A percentile compares a stretch with the other conserved stretches of the same genome.
Evolutionary conservation across 2,329 filamentous ascomycete species (phyloP).

Genomic region (Rhinocladiella similis): DNA sequence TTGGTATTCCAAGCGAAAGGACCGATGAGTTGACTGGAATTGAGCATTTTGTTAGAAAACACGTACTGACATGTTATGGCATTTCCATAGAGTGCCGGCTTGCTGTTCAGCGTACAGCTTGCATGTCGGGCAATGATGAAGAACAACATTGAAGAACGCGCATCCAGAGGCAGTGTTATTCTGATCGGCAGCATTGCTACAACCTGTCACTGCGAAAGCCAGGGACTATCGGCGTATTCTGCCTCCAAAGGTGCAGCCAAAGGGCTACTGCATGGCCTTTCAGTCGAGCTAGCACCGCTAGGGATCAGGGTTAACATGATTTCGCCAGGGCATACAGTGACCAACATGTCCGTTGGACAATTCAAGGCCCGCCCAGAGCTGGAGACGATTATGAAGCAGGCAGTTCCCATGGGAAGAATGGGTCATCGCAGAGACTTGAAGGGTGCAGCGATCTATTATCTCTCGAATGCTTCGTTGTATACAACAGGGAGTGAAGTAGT

Average conservation of each 20-base stretch:
- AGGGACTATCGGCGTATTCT: conserved; percentile 28
- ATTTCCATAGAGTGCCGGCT: conserved; percentile 40
- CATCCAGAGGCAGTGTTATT: too few species aligned
- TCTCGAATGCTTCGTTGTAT: neutral
- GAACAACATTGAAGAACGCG: conserved; percentile 48
- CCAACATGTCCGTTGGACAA: conserved; percentile 35
- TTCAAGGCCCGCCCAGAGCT: neutral
- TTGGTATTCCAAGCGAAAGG: too few species aligned
- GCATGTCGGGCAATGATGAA: conserved; percentile 52
- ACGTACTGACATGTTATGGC: conserved; percentile 37
- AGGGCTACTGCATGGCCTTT: conserved; percentile 42
- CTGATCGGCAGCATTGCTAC: conserved; percentile 15
- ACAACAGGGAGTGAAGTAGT: neutral
- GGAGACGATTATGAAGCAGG: neutral
- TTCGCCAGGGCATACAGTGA: conserved; percentile 45
- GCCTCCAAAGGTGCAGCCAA: conserved; percentile 45
- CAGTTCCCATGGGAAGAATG: neutral
- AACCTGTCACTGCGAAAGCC: conserved; percentile 36
- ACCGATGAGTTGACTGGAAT: too few species aligned
- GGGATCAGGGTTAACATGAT: conserved; percentile 49
- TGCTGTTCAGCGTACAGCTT: conserved; percentile 49
- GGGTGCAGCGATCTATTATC: neutral
- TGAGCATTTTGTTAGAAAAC: neutral
- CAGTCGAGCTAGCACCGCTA: conserved; percentile 51
- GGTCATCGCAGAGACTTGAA: neutral